Base-by-base conservation (phyloP, 192 early-diverging fungal genomes). In the Funneliformis geosporum region DNA sequence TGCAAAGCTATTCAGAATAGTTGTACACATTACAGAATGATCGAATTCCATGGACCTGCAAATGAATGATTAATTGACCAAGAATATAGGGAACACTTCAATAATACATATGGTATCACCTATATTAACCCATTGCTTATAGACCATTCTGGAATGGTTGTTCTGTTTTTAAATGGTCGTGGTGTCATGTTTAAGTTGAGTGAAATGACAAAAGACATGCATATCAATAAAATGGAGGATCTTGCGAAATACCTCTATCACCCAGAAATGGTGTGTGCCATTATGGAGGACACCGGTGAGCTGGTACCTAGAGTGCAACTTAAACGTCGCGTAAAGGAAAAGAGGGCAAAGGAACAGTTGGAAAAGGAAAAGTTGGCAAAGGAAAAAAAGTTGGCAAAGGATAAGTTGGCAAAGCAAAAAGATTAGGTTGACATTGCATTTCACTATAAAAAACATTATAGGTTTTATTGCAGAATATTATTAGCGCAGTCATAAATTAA, bases 91-190 rank as follows among this genome's bases (percentile, higher is more conserved):
- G 25, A 66, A 18, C 25, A 66, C 6, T 66, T 66, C 64, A 33
- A 0, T 66, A 6, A 66, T 8, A 7, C 0, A 33, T 66, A 33
- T 66, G 64, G 64, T 28, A 66, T 66, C 64, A 66, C 64, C 4
- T 1, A 38, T 4, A 50, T 50, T 4, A 1, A 50, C 5, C 70
- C 70, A 4, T 14, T 44, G 1, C n/a, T 73, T 73, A 44, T 28
- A 73, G 70, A 50, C 18, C 23, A 50, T 73, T 73, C 33, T 50
- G 70, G 70, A 38, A 27, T 27, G 23, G 10, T 16, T 73, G 0
- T 73, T 73, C 9, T 44, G 70, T 43, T 73, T 38, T 73, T 73
- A 46, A 23, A 73, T 73, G 0, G 2, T 38, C 70, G 70, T 73
- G 25, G 8, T 23, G 47, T 73, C 28, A 39, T 73, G 46, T 73